Evolutionary conservation across 345 rosid genomes (phyloP), one percentile per base, ranked within the genome.

Genomic region (Cardamine resedifolia): DNA sequence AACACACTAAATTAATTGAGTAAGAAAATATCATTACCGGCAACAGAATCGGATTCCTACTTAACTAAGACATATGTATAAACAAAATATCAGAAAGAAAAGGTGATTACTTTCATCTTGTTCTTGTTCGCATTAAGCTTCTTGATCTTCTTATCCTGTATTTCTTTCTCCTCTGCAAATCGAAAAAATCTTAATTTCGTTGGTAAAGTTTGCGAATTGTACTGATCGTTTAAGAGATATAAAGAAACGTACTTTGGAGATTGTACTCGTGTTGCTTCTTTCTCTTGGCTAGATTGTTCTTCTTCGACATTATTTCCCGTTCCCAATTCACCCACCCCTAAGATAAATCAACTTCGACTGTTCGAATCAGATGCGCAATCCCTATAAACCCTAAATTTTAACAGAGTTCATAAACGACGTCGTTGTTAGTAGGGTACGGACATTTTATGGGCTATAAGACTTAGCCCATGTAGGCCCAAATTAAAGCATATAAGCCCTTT

Each of bases 211-310:
- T 21, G 47, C 47, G 18, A 51, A 21, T 52, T 10, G 49, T 31
- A 64, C 0, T 5, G 6, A 20, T 30, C 41, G 2, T 21, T 55
- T 18, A 26, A 58, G 63, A 27, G 38, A 43, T 18, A 39, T 4
- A 14, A 41, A 44, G 30, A 44, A 16, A 23, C 66, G 2, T 84
- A 92, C 96, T 87, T 79, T 74, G 85, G 24, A 92, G 91, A 33
- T 96, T 95, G 81, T 87, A 92, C 12, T 88, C 97, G 77, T 96
- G 84, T 69, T 86, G 99, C 65, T 77, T 84, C 85, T 86, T 96
- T 71, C 99, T 82, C 7, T 84, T 85, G 43, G 85, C 82, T 75
- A 96, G 82, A 76, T 82, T 78, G 82, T 96, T 96, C 89, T 96
- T 96, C 96, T 92, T 96, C 85, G 99, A 96, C 99, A 96, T 81